Base-by-base conservation (phyloP, 75 land plant genomes). In the Cryptomeria japonica region DNA sequence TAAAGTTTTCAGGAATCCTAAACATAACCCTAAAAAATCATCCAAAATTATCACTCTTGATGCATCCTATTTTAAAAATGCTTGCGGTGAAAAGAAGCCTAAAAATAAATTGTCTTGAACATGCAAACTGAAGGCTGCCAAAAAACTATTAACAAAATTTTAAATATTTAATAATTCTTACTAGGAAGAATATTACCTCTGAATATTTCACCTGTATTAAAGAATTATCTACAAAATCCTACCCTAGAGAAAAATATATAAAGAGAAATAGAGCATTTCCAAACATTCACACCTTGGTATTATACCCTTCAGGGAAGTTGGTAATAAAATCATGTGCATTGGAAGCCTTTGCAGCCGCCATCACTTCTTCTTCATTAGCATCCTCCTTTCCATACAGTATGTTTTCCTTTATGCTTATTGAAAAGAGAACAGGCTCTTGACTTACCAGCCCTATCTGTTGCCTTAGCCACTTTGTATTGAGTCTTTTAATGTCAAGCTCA, bases 381-480 rank as follows among this genome's bases (percentile, higher is more conserved):
- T 90, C 85, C 80, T 88, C 88, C 76, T 89, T 93, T 9, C 96
- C 96, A 90, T 90, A 92, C 89, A 93, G 79, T 28, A 94, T 86
- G 70, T 94, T 94, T 73, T 93, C 92, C 0, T 86, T 61, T 31
- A 94, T 93, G 82, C 86, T 76, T 8, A 88, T 89, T 47, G 90
- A 87, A 86, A 94, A 94, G 28, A 93, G 88, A 16, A 87, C 89
- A 37, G 94, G 94, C 84, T 94, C 94, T 64, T 94, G 95, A 36
- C 92, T 92, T 31, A 93, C 92, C 87, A 94, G 82, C 18, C 94
- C 93, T 14, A 93, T 94, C 73, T 93, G 93, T 22, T 47, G 22
- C 49, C 95, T 88, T 37, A 94, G 89, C 94, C 94, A 94, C 51
- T 85, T 85, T 18, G 91, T 87, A 80, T 91, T 87, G 3, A 94